Evolutionary conservation across 2,329 filamentous ascomycete genomes (phyloP).

Genomic region (Fonsecaea pedrosoi): DNA sequence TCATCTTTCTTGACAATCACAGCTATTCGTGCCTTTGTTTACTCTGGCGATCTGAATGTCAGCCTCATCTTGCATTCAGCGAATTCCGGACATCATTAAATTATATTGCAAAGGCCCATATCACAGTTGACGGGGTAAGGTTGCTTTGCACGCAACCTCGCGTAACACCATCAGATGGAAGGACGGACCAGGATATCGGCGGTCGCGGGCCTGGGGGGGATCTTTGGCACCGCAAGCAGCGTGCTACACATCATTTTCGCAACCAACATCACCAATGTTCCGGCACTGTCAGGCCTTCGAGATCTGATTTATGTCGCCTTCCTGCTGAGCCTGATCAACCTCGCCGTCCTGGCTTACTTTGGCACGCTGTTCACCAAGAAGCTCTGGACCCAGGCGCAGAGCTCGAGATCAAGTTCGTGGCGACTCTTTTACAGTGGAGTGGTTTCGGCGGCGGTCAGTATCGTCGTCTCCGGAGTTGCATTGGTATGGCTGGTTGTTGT

Average conservation of each 20-base stretch:
- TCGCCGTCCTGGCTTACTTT: conserved; percentile 32
- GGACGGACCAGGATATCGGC: conserved; percentile 33
- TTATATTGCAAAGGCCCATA: neutral
- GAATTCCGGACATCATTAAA: neutral
- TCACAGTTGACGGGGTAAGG: conserved; percentile 6
- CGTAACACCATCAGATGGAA: conserved; percentile 32
- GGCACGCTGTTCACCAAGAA: conserved; percentile 28
- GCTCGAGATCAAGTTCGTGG: conserved; percentile 27
- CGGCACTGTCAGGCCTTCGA: conserved; percentile 27
- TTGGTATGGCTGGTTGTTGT: conserved; percentile 36
- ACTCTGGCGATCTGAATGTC: conserved; percentile 22
- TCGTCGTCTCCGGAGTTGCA: conserved; percentile 30
- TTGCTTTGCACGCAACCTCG: conserved; percentile 17
- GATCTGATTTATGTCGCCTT: conserved; percentile 37
- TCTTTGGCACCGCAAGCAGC: conserved; percentile 33
- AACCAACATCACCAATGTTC: conserved; percentile 19
- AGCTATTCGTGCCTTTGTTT: conserved; percentile 10
- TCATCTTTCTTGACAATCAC: conserved; percentile 13
- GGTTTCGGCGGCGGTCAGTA: conserved; percentile 21
- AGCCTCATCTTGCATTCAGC: conserved; percentile 6
- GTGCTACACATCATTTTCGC: conserved; percentile 38
- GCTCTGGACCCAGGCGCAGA: conserved; percentile 25
- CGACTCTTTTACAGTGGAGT: conserved; percentile 24
- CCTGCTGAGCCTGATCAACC: conserved; percentile 29
- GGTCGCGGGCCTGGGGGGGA: conserved; percentile 31